Evolutionary conservation across 2,329 filamentous ascomycete species (phyloP).

Genomic region (Stagonosporopsis tanaceti): DNA sequence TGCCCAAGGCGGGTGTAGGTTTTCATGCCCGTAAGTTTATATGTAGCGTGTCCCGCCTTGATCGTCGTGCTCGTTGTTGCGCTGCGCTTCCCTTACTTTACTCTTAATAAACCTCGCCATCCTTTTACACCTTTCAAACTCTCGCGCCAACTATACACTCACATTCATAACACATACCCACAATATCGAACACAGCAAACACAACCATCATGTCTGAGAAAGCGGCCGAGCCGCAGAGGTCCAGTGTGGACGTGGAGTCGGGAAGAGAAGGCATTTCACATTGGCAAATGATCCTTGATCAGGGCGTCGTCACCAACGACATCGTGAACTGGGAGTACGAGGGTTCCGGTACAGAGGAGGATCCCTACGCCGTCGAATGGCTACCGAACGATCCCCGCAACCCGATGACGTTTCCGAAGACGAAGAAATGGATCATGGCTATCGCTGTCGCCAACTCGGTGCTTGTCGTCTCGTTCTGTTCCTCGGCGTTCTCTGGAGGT

Average conservation of each 20-base stretch:
- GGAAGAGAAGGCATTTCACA: constrained; percentile 46
- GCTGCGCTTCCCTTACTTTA: constrained; percentile 9
- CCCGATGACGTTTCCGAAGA: constrained; percentile 50
- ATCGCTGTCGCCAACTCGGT: constrained; percentile 53
- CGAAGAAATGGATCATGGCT: constrained; percentile 54
- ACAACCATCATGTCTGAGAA: constrained; percentile 29
- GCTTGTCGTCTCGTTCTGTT: constrained; percentile 55
- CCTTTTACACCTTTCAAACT: not conserved
- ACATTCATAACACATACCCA: constrained; percentile 8
- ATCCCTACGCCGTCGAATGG: constrained; percentile 58
- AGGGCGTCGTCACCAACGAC: constrained; percentile 48
- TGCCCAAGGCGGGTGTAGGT: constrained; percentile 1
- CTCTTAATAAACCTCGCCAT: constrained; percentile 6
- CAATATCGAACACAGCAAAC: constrained; percentile 1
- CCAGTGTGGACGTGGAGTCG: constrained; percentile 42
- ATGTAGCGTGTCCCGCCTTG: constrained; percentile 21
- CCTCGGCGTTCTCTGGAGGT: constrained; percentile 52
- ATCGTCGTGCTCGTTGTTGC: constrained; percentile 12
- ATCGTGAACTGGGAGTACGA: constrained; percentile 52
- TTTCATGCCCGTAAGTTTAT: constrained; percentile 15
- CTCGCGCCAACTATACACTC: not conserved
- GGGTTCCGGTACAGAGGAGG: constrained; percentile 54
- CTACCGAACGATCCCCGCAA: constrained; percentile 57
- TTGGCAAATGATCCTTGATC: constrained; percentile 48
- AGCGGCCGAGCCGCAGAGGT: constrained; percentile 22